Evolutionary conservation across 768 basidiomycete genomes (phyloP).

Genomic region (Kwoniella dendrophila): DNA sequence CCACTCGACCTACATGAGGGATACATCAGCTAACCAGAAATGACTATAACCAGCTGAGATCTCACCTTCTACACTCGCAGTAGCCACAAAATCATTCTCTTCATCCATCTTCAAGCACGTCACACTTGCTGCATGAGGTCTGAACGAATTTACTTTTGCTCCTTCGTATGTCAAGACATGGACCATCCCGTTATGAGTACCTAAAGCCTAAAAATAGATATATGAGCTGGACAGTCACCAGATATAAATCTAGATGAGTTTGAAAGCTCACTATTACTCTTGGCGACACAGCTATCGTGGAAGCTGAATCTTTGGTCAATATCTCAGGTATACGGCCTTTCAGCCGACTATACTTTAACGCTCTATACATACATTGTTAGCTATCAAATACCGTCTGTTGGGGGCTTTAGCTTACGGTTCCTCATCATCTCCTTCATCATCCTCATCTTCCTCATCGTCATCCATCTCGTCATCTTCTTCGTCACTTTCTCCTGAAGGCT

Average conservation of each 20-base stretch:
- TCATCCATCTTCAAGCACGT: slow-evolving; percentile 81
- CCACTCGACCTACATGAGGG: slow-evolving; percentile 77
- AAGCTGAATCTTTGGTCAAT: slow-evolving; percentile 85
- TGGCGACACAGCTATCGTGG: slow-evolving; percentile 73
- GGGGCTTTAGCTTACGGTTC: slow-evolving; percentile 67
- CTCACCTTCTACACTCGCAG: slow-evolving; percentile 90
- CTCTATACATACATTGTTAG: slow-evolving; percentile 25
- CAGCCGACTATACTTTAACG: slow-evolving; percentile 86
- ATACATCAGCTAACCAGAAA: slow-evolving; percentile 13
- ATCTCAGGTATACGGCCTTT: slow-evolving; percentile 72
- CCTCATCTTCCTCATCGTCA: slow-evolving; percentile 47
- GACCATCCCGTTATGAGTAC: slow-evolving; percentile 90
- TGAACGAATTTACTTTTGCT: slow-evolving; percentile 80
- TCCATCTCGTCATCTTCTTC: not conserved
- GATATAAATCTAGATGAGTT: not conserved
- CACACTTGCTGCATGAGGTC: slow-evolving; percentile 84
- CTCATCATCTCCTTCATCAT: slow-evolving; percentile 64
- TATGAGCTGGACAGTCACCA: slow-evolving; percentile 2
- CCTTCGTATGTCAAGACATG: slow-evolving; percentile 80
- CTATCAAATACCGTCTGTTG: not conserved
- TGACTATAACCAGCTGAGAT: too few relatives aligned
- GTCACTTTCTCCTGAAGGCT: too few relatives aligned
- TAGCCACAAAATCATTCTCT: slow-evolving; percentile 85
- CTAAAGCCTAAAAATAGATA: slow-evolving; percentile 67
- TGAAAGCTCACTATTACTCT: slow-evolving; percentile 66